Percentiles rank a stretch among this genome's conserved stretches.
These are phyloP conservation scores for Solanum verrucosum DNA, from an alignment of 257 asterid species.

Conservation along the genomic window DNA sequence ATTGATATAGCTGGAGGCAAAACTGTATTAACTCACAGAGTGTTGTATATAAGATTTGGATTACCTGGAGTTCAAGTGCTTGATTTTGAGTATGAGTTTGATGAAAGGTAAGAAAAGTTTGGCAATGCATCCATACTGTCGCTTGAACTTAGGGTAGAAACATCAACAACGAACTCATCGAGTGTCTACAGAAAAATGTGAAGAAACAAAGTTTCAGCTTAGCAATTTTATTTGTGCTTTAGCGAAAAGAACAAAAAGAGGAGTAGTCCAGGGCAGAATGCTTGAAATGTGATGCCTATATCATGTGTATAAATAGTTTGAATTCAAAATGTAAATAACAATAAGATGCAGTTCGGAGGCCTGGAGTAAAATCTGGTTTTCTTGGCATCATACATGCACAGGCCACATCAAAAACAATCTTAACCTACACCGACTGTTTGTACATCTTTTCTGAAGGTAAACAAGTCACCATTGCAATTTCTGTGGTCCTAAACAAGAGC, in stretches of 20 bases:
- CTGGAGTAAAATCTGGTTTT: not conserved
- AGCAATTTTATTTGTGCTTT: not conserved
- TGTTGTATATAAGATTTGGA: not conserved
- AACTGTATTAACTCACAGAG: not conserved
- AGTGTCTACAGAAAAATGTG: not conserved
- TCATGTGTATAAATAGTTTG: not conserved
- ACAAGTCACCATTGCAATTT: not conserved
- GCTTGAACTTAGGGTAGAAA: not conserved
- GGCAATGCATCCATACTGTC: not conserved
- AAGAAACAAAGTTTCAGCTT: not conserved
- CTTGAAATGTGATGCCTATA: not conserved
- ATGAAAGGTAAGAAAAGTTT: not conserved
- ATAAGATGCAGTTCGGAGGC: not conserved
- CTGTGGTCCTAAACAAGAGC: not conserved
- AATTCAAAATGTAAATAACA: not conserved
- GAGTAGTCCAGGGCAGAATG: not conserved
- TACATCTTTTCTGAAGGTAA: not conserved
- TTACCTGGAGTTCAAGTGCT: not conserved
- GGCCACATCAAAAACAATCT: not conserved
- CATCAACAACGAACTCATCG: not conserved
- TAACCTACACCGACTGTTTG: not conserved
- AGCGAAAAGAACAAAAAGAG: not conserved
- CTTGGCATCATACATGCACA: not conserved
- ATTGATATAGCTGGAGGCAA: not conserved
- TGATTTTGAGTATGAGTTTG: not conserved